Percentiles rank a stretch among this genome's conserved stretches.
These are phyloP conservation scores for Colletotrichum destructivum DNA, from an alignment of 2,329 filamentous ascomycete genomes.

Conservation along the genomic window DNA sequence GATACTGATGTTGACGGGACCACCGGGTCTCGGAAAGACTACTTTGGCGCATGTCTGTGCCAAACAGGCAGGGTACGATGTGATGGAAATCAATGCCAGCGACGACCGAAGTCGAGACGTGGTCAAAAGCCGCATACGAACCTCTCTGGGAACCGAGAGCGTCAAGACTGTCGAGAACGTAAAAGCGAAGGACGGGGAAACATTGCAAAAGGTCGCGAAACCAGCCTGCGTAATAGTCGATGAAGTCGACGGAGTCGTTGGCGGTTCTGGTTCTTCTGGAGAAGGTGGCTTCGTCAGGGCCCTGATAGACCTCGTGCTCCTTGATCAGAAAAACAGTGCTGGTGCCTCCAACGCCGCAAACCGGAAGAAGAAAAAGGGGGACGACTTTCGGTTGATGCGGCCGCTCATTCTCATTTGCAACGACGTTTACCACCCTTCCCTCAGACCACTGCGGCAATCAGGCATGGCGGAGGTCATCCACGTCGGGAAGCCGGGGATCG, in stretches of 20 bases:
- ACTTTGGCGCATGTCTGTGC: conserved; percentile 97
- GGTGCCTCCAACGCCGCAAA: conserved; percentile 50
- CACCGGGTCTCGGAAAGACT: conserved; percentile 95
- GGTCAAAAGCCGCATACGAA: conserved; percentile 91
- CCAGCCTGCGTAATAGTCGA: conserved; percentile 96
- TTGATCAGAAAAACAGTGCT: conserved; percentile 83
- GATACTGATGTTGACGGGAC: conserved; percentile 90
- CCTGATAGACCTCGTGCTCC: conserved; percentile 87
- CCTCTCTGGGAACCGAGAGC: conserved; percentile 93
- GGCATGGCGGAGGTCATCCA: conserved; percentile 91
- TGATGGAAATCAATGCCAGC: conserved; percentile 97
- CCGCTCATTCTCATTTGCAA: conserved; percentile 97
- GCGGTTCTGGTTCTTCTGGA: conserved; percentile 81
- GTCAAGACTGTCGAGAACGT: conserved; percentile 82
- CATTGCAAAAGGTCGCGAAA: conserved; percentile 79
- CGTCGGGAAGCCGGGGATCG: conserved; percentile 88
- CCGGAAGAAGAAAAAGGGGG: conserved; percentile 79
- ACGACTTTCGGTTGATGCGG: conserved; percentile 88
- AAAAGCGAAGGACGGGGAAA: conserved; percentile 63
- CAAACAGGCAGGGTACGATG: conserved; percentile 94
- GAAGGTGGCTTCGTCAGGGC: conserved; percentile 98
- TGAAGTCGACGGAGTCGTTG: conserved; percentile 94
- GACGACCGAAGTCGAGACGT: conserved; percentile 93
- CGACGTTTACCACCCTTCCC: conserved; percentile 92
- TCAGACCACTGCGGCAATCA: conserved; percentile 89